A percentile compares a stretch with the other conserved stretches of the same genome.
These are phyloP conservation scores for Penicillium simplicissimum DNA, from an alignment of 495 filamentous ascomycete genomes.

Conservation along the genomic window DNA sequence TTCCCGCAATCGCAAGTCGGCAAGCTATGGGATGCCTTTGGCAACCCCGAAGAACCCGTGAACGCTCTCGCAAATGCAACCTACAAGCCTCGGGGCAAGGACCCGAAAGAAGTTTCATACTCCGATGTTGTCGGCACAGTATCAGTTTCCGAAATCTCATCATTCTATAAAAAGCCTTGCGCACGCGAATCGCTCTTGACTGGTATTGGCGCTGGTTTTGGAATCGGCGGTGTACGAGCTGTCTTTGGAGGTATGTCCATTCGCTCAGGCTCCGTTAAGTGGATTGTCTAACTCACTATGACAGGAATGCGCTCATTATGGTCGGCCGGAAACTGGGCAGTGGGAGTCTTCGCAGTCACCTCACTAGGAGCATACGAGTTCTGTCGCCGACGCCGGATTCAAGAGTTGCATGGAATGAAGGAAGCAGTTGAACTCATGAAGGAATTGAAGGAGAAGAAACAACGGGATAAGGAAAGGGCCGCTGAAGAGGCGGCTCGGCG, in stretches of 20 bases:
- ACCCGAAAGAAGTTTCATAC: slow-evolving; percentile 50
- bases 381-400: slow-evolving; percentile 68
- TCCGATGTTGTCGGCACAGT: slow-evolving; percentile 67
- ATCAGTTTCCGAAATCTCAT: slow-evolving; percentile 65
- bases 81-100: slow-evolving; percentile 50
- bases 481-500: slow-evolving; percentile 44
- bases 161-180: slow-evolving; percentile 79
- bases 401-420: slow-evolving; percentile 77
- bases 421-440: slow-evolving; percentile 79
- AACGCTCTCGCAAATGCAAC: slow-evolving; percentile 50
- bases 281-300: slow-evolving; percentile 7
- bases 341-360: slow-evolving; percentile 65
- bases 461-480: slow-evolving; percentile 63
- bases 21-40: slow-evolving; percentile 55
- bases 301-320: slow-evolving; percentile 47
- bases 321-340: slow-evolving; percentile 79
- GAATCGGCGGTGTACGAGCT: slow-evolving; percentile 67
- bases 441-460: slow-evolving; percentile 64
- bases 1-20: slow-evolving; percentile 48
- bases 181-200: slow-evolving; percentile 77
- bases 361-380: slow-evolving; percentile 74
- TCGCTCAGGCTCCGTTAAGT: neutral
- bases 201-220: slow-evolving; percentile 78
- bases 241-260: slow-evolving; percentile 67
- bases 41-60: slow-evolving; percentile 47